Evolutionary conservation across 257 asterid species (phyloP).

Genomic region (Solanum medicagineum): DNA sequence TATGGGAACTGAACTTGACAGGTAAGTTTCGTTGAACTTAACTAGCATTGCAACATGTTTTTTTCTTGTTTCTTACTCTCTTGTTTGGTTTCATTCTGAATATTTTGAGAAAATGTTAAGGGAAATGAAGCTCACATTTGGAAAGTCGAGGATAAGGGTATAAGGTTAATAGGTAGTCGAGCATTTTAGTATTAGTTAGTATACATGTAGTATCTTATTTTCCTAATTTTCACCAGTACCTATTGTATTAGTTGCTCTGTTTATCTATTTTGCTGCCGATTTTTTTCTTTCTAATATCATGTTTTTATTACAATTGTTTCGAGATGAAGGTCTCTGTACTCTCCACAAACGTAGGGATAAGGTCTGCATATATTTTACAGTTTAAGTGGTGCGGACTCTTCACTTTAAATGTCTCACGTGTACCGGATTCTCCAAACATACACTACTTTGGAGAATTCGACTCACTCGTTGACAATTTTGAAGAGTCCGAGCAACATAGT

Average conservation of each 20-base stretch:
- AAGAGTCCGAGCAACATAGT: too few relatives aligned
- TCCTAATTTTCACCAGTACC: background rate
- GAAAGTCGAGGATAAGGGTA: too few relatives aligned
- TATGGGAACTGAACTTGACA: conserved; percentile 76
- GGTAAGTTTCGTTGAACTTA: conserved; percentile 9
- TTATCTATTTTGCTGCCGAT: background rate
- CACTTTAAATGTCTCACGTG: too few relatives aligned
- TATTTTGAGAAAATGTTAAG: background rate
- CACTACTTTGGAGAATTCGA: too few relatives aligned
- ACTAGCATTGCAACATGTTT: background rate
- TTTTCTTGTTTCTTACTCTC: background rate
- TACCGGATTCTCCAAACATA: too few relatives aligned
- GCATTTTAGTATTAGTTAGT: too few relatives aligned
- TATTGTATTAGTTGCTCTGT: background rate
- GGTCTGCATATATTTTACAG: background rate
- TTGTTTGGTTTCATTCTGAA: background rate
- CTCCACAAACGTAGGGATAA: background rate
- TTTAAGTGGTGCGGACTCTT: too few relatives aligned
- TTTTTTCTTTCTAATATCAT: background rate
- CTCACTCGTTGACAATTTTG: too few relatives aligned
- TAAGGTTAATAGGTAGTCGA: too few relatives aligned
- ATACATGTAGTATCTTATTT: too few relatives aligned
- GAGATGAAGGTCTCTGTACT: background rate
- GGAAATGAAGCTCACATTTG: background rate
- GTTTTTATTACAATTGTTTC: background rate